Conservation (phyloP, 768 basidiomycete genomes). For the Rubroboletus pulcherrimus region DNA sequence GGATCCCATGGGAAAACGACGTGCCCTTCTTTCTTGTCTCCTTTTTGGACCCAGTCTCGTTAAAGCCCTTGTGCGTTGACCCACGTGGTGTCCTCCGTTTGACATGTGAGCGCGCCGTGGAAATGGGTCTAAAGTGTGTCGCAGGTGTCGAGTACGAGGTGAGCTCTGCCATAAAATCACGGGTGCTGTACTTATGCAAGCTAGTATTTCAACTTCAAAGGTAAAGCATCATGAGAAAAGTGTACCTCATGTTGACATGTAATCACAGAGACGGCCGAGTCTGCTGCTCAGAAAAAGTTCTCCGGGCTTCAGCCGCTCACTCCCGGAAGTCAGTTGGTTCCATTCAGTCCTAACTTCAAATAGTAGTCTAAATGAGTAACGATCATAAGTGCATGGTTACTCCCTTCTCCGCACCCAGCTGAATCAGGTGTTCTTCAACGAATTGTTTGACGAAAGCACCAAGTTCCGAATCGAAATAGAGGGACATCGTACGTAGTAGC, state of each 20-base stretch:
- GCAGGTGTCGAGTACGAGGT: conserved; percentile 97
- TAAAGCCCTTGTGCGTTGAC: conserved; percentile 72
- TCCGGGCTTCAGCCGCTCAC: conserved; percentile 74
- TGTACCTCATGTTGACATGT: neutral
- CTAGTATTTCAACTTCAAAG: conserved; percentile 90
- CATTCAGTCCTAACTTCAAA: neutral
- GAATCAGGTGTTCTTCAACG: conserved; percentile 86
- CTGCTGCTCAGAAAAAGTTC: conserved; percentile 76
- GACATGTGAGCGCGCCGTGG: conserved; percentile 48
- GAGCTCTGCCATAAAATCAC: conserved; percentile 6
- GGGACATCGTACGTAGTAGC: conserved; percentile 63
- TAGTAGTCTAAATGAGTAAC: conserved; percentile 2
- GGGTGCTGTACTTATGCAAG: conserved; percentile 2
- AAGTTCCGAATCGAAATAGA: conserved; percentile 81
- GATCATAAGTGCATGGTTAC: conserved; percentile 85
- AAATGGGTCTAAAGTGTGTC: conserved; percentile 56
- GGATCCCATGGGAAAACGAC: conserved; percentile 88
- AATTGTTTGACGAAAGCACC: conserved; percentile 71
- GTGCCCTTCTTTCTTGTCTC: conserved; percentile 92
- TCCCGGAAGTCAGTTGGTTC: conserved; percentile 72
- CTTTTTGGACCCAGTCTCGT: conserved; percentile 85
- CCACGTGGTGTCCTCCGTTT: conserved; percentile 78
- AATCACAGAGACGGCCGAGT: conserved; percentile 71
- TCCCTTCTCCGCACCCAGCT: conserved; percentile 88
- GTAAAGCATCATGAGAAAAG: conserved; percentile 32